Base-by-base conservation (phyloP, 73 alveolate genomes). In the Symbiodinium natans region DNA sequence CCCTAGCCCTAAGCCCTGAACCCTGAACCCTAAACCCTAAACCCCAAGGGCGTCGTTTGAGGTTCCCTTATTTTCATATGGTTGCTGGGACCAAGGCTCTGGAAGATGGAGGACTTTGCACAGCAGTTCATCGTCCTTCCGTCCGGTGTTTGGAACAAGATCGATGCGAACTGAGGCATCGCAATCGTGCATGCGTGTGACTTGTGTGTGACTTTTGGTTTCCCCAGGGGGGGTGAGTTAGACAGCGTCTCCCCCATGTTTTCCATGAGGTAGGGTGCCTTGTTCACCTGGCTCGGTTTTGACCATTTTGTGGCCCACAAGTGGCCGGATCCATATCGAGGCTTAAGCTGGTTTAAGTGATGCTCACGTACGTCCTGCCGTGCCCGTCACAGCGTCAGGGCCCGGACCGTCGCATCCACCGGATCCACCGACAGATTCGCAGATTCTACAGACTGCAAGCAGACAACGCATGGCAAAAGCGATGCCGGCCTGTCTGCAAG, bases 81-180 rank as follows among this genome's bases (percentile, higher is more conserved):
- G n/a, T n/a, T n/a, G n/a, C n/a, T n/a, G n/a, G n/a, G n/a, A n/a
- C n/a, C n/a, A n/a, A n/a, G n/a, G n/a, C 68, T 63, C 36, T 63
- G 77, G 77, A 63, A 90, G 97, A 90, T 90, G 88, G 77, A 90
- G n/a, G 97, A 17, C 77, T 90, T 41, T 33, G 97, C 97, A 19
- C 88, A 90, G 21, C 88, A 90, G 40, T 90, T 90, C 52, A 71
- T 90, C 40, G 97, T n/a, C 23, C 48, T 90, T 48, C 97, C 97
- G 19, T 90, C 97, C 25, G 97, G 97, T 8, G 97, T 90, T 74
- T 90, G 97, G 97, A 90, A 90, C 97, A 90, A 90, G 97, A 90
- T 90, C 29, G 97, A 90, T 39, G 97, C 97, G 10, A 63, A 63
- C 77, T 63, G 31, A 63, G 77, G 77, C 77, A 63, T 23, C 15